Evolutionary conservation across 164 flowering plant genomes (phyloP), one percentile per base, ranked within the genome.

Genomic region (Piper betle): DNA sequence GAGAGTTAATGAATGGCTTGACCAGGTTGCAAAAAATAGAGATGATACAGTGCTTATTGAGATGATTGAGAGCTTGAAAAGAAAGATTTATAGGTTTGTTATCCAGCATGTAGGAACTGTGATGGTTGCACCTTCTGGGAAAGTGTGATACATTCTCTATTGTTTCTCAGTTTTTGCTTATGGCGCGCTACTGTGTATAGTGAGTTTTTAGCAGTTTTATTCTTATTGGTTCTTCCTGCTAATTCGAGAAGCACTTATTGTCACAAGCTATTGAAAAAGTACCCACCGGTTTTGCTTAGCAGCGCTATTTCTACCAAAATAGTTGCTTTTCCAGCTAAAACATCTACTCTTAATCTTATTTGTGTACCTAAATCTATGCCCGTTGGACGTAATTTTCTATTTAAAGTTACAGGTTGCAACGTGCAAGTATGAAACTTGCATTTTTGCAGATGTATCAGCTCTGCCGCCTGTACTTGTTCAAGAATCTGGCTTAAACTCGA

Each of bases 1-100:
- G 69, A 74, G 84, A 52, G 89, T 93, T 17, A 86, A 89, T 65
- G 87, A 81, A 39, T 93, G 98, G 98, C 77, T 93, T 69, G 98
- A 93, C 55, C 64, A 60, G 20, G 80, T 75, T 1, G 78, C 66
- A 4, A 72, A 73, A 5, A 75, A 81, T 33, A 42, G 67, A 16
- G 82, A 60, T 50, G 68, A 82, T 46, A 81, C 78, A 57, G 4
- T 55, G 52, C 39, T 81, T 19, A 65, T 33, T 2, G 87, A 74
- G 50, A 83, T 71, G 77, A 72, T 82, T 39, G 97, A 87, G 67
- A 65, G 64, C 39, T 66, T 93, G 41, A 93, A 86, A 73, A 25
- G 83, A 38, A 93, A 89, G 80, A 93, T 93, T 13, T 93, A 83
- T 61, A 87, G 85, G 2, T 89, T 93, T 71, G 86, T 89, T 2